These are phyloP conservation scores for Candida glaebosa DNA, from an alignment of 805 yeast species.

Conservation along the genomic window DNA sequence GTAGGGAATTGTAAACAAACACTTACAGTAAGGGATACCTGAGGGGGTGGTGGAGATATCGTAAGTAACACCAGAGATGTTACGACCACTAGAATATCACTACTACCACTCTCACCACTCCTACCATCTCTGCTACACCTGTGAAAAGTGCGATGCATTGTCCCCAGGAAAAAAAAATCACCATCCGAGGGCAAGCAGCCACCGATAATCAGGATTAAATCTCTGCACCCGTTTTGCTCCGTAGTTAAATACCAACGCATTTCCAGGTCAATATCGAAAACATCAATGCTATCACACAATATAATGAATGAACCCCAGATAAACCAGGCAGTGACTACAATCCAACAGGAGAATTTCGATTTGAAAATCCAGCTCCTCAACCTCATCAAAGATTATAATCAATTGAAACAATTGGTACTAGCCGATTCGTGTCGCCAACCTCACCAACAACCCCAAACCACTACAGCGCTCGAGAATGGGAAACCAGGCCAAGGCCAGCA, in stretches of 20 bases:
- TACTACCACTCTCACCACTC: too few species aligned
- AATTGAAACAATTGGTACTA: conserved; percentile 27
- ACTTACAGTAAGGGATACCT: too few species aligned
- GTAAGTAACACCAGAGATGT: too few species aligned
- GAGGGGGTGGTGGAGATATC: too few species aligned
- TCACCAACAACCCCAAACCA: conserved; percentile 8
- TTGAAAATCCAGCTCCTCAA: conserved; percentile 32
- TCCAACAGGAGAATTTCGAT: conserved; percentile 32
- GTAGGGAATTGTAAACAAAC: too few species aligned
- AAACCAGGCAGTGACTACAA: conserved; percentile 5
- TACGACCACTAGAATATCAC: too few species aligned
- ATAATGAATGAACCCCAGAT: not conserved
- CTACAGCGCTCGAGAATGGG: conserved; percentile 1
- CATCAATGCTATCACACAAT: not conserved
- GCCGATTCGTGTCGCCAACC: conserved; percentile 4
- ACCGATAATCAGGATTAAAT: too few species aligned
- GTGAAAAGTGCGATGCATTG: too few species aligned
- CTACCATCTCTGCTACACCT: too few species aligned
- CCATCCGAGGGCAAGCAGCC: too few species aligned
- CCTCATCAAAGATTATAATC: conserved; percentile 39
- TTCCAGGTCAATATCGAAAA: not conserved
- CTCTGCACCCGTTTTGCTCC: not conserved
- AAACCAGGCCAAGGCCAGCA: not conserved
- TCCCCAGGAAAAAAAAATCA: too few species aligned
- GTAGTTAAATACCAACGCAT: not conserved